These are phyloP conservation scores for Raphidocelis subcapitata DNA, from an alignment of 139 green algal genomes.

Conservation along the genomic window DNA sequence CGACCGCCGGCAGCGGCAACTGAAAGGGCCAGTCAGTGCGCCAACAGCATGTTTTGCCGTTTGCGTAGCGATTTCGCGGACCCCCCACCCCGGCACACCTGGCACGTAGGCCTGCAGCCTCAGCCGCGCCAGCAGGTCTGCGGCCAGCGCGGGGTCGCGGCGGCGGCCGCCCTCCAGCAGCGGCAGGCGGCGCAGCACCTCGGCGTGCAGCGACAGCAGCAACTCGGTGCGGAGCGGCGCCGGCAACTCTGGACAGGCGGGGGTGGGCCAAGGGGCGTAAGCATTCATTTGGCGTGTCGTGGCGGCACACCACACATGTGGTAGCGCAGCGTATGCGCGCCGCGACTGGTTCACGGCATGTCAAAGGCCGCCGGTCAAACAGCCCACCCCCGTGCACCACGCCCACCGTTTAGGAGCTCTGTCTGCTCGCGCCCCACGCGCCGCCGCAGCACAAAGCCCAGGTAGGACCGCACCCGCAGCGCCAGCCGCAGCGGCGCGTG, in stretches of 20 bases:
- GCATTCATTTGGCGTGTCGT: too few species aligned
- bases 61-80: background rate
- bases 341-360: background rate
- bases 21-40: background rate
- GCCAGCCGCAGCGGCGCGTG: background rate
- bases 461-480: constrained; percentile 4
- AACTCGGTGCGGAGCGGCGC: constrained; percentile 16
- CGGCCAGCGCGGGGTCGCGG: constrained; percentile 16
- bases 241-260: constrained; percentile 8
- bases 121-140: constrained; percentile 10
- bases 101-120: constrained; percentile 19
- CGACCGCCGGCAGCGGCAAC: background rate
- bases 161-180: constrained; percentile 25
- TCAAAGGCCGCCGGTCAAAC: background rate
- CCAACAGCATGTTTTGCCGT: background rate
- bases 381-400: background rate
- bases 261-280: too few species aligned
- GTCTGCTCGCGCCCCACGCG: constrained; percentile 3
- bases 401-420: constrained; percentile 6
- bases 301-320: background rate
- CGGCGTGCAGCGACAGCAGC: constrained; percentile 30
- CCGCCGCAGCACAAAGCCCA: constrained; percentile 2
- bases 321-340: background rate
- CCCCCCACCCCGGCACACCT: too few species aligned
- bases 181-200: constrained; percentile 22